Evolutionary conservation across 1,284 basidiomycete genomes (phyloP).

Genomic region (Cryptococcus wingfieldii): DNA sequence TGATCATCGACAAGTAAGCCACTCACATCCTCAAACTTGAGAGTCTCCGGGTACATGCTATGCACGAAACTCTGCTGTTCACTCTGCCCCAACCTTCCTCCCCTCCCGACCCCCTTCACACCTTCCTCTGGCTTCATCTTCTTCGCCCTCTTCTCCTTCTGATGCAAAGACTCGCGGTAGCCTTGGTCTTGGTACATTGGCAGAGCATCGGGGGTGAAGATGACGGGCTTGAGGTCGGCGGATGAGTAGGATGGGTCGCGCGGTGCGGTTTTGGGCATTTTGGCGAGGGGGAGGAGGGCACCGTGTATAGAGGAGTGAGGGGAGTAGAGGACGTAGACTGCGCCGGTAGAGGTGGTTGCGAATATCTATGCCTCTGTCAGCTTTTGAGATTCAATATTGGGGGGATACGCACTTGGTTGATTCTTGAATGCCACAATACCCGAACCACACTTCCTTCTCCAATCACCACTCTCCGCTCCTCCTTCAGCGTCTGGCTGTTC

Average conservation of each 20-base stretch:
- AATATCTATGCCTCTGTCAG: constrained; percentile 59
- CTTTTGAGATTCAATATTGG: constrained; percentile 7
- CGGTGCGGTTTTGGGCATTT: constrained; percentile 60
- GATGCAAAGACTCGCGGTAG: constrained; percentile 74
- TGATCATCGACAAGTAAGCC: background rate
- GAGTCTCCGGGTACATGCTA: constrained; percentile 60
- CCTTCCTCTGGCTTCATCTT: constrained; percentile 86
- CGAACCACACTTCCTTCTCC: constrained; percentile 77
- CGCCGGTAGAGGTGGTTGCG: constrained; percentile 78
- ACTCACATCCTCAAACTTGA: constrained; percentile 80
- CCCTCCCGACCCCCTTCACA: constrained; percentile 81
- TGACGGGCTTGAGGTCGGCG: constrained; percentile 65
- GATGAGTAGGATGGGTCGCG: constrained; percentile 76
- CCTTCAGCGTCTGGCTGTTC: constrained; percentile 62
- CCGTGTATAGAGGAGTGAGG: constrained; percentile 82
- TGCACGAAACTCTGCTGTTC: constrained; percentile 94
- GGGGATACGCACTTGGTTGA: constrained; percentile 72
- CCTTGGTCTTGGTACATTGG: constrained; percentile 84
- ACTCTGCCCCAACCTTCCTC: constrained; percentile 89
- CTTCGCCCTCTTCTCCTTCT: constrained; percentile 83
- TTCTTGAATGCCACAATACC: constrained; percentile 90
- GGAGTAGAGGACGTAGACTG: constrained; percentile 85
- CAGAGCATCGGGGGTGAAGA: constrained; percentile 82
- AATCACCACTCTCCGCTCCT: constrained; percentile 58
- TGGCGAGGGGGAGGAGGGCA: constrained; percentile 74